Percentiles rank a stretch among this genome's conserved stretches.
These are phyloP conservation scores for Crithidia acanthocephali DNA, from an alignment of 208 protist genomes.

Conservation along the genomic window DNA sequence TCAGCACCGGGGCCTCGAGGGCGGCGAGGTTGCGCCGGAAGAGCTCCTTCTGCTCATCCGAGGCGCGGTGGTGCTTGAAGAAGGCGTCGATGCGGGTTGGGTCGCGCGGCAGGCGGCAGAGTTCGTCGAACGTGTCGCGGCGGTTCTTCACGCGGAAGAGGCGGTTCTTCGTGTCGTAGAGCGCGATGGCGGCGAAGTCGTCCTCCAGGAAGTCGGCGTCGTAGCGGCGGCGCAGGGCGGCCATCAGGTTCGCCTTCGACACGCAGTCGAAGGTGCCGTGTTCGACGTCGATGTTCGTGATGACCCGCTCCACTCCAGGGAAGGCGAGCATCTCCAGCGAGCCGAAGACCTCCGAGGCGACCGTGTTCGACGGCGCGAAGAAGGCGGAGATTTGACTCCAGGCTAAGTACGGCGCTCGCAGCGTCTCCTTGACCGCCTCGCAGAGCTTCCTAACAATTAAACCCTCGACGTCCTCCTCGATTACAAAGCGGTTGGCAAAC, in stretches of 20 bases:
- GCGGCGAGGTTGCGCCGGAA: constrained; percentile 55
- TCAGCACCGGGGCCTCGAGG: constrained; percentile 65
- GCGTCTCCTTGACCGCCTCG: constrained; percentile 51
- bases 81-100: constrained; percentile 33
- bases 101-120: constrained; percentile 37
- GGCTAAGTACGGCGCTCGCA: constrained; percentile 85
- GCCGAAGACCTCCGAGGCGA: constrained; percentile 77
- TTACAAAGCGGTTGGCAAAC: constrained; percentile 59
- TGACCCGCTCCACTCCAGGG: constrained; percentile 81
- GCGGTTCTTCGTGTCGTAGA: constrained; percentile 44
- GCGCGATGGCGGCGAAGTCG: constrained; percentile 40
- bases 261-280: constrained; percentile 75
- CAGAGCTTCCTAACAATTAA: constrained; percentile 69
- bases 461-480: constrained; percentile 84
- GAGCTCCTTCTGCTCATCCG: constrained; percentile 32
- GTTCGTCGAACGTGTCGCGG: constrained; percentile 36
- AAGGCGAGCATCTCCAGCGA: constrained; percentile 87
- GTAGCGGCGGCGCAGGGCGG: constrained; percentile 35
- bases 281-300: constrained; percentile 76
- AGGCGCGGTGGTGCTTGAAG: constrained; percentile 30
- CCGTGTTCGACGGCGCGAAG: constrained; percentile 44
- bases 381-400: constrained; percentile 90
- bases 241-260: constrained; percentile 54
- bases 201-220: constrained; percentile 39
- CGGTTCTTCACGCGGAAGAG: constrained; percentile 40